Evolutionary conservation across 2,329 filamentous ascomycete species (phyloP).

Genomic region (Fusarium coffeatum): DNA sequence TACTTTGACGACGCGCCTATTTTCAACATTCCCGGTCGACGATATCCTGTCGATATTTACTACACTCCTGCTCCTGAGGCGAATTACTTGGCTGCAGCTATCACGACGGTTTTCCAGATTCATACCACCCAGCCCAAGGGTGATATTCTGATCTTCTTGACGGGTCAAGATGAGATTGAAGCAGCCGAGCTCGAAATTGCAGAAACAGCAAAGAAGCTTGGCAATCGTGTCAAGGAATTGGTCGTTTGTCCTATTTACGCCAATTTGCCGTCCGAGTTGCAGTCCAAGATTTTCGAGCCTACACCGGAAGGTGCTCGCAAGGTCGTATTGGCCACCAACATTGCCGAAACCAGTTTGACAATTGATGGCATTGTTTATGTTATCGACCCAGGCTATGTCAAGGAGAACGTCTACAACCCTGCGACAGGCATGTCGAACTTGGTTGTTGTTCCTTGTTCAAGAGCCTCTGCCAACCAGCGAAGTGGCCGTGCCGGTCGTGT

Average conservation of each 20-base stretch:
- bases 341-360: conserved; percentile 94
- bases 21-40: conserved; percentile 91
- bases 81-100: conserved; percentile 90
- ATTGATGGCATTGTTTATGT: conserved; percentile 97
- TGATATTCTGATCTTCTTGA: conserved; percentile 94
- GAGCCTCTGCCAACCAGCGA: conserved; percentile 92
- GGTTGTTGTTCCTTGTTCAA: conserved; percentile 89
- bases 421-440: conserved; percentile 92
- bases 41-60: conserved; percentile 90
- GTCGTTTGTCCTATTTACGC: conserved; percentile 95
- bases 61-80: conserved; percentile 92
- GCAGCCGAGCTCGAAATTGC: conserved; percentile 84
- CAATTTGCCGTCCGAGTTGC: conserved; percentile 89
- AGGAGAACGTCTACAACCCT: conserved; percentile 94
- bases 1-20: conserved; percentile 96
- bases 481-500: conserved; percentile 94
- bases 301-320: conserved; percentile 88
- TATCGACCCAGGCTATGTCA: conserved; percentile 94
- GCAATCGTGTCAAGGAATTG: conserved; percentile 84
- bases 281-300: conserved; percentile 94
- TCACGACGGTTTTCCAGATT: conserved; percentile 95
- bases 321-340: conserved; percentile 94
- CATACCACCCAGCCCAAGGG: conserved; percentile 87
- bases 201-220: conserved; percentile 88
- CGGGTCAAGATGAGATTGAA: conserved; percentile 96